Evolutionary conservation across 768 basidiomycete species (phyloP).

Genomic region (Phlebiopsis gigantea): DNA sequence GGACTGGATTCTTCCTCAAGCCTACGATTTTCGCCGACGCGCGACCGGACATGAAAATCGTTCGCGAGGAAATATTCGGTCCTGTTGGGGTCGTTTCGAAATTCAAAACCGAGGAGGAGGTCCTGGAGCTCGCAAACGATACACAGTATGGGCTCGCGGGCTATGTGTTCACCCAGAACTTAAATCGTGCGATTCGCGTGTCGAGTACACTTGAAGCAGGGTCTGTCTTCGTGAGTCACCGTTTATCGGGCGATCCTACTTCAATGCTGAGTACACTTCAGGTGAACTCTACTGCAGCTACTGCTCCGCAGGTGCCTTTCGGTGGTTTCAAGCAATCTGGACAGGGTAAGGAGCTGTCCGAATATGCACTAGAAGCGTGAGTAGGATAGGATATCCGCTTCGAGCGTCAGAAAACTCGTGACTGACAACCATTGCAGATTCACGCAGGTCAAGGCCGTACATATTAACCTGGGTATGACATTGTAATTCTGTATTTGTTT

Average conservation of each 20-base stretch:
- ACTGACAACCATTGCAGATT: neutral
- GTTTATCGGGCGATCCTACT: neutral
- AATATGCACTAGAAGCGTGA: slow-evolving; percentile 45
- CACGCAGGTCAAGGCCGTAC: slow-evolving; percentile 7
- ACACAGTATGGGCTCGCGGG: slow-evolving; percentile 44
- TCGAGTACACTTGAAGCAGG: slow-evolving; percentile 40
- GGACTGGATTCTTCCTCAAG: slow-evolving; percentile 61
- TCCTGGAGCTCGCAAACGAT: slow-evolving; percentile 38
- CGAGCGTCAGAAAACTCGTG: neutral
- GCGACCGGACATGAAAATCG: slow-evolving; percentile 68
- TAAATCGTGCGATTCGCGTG: slow-evolving; percentile 36
- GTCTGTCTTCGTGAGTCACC: slow-evolving; percentile 26
- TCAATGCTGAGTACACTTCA: neutral
- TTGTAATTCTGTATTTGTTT: too few species aligned
- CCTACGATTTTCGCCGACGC: slow-evolving; percentile 75
- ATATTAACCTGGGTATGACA: neutral
- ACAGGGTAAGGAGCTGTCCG: slow-evolving; percentile 60
- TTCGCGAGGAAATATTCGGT: slow-evolving; percentile 74
- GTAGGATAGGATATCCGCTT: slow-evolving; percentile 28
- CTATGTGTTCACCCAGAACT: slow-evolving; percentile 42
- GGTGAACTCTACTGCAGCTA: slow-evolving; percentile 10
- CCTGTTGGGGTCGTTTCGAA: slow-evolving; percentile 74
- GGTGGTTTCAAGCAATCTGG: slow-evolving; percentile 70
- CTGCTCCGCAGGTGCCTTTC: slow-evolving; percentile 47
- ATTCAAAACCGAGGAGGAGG: slow-evolving; percentile 52